phyloP scores from a whole-genome alignment of 768 basidiomycete genomes.

The Suillus plorans region DNA sequence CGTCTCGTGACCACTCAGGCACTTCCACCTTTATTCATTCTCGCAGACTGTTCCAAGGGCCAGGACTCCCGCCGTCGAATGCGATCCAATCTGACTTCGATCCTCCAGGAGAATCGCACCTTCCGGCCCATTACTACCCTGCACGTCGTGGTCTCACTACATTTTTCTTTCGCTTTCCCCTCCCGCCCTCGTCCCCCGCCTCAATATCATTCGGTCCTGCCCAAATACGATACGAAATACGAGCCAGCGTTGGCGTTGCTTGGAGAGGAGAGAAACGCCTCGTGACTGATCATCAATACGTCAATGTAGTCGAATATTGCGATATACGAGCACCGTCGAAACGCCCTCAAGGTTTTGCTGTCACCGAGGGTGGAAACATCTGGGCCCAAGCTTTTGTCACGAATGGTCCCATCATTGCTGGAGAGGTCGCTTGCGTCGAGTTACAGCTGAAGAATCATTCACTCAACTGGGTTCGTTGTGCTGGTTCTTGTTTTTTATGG shows the following conservation, averaged over 20 bases:
- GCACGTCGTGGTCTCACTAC: conserved; percentile 77
- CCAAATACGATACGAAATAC: conserved; percentile 67
- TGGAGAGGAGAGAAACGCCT: conserved; percentile 76
- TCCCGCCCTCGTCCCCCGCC: conserved; percentile 66
- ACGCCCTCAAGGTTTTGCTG: conserved; percentile 54
- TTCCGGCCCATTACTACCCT: conserved; percentile 66
- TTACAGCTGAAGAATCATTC: conserved; percentile 84
- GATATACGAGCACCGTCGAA: conserved; percentile 36
- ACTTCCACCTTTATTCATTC: conserved; percentile 74
- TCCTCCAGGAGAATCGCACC: conserved; percentile 52
- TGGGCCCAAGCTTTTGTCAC: conserved; percentile 72
- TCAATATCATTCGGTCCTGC: conserved; percentile 74
- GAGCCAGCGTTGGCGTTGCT: conserved; percentile 66
- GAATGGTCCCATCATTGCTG: conserved; percentile 62
- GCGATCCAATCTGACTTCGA: conserved; percentile 61
- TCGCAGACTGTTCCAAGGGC: conserved; percentile 75
- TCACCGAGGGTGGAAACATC: conserved; percentile 79
- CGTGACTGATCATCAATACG: conserved; percentile 58
- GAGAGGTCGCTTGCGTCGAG: conserved; percentile 70
- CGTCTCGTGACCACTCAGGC: conserved; percentile 77
- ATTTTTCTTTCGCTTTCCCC: conserved; percentile 76
- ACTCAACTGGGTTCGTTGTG: conserved; percentile 59
- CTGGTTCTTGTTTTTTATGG: conserved; percentile 1
- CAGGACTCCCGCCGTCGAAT: conserved; percentile 80
- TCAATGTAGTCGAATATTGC: conserved; percentile 63